Conservation (phyloP, 306 rosid genomes). For the Cyamopsis tetragonoloba region DNA sequence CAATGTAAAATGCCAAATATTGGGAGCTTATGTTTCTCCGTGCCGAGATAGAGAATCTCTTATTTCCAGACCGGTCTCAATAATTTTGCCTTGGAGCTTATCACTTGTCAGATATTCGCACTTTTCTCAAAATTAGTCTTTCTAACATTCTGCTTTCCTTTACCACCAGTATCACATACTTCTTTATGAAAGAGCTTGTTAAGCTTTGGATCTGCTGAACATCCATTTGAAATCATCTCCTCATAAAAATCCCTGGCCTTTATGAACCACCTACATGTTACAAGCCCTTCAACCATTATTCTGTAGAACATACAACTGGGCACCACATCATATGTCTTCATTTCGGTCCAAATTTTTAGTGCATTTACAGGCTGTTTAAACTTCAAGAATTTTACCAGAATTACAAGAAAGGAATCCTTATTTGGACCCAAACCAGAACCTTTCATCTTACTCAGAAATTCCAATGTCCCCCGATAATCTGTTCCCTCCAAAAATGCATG, state of each 20-base stretch:
- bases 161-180: constrained; percentile 11
- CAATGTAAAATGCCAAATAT: constrained; percentile 3
- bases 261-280: constrained; percentile 41
- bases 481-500: constrained; percentile 70
- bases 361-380: constrained; percentile 67
- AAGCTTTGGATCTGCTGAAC: constrained; percentile 60
- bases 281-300: constrained; percentile 66
- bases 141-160: constrained; percentile 28
- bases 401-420: constrained; percentile 50
- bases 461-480: constrained; percentile 58
- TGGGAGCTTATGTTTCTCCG: constrained; percentile 8
- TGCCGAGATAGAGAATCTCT: neutral
- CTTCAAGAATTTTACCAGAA: constrained; percentile 53
- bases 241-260: constrained; percentile 64
- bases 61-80: constrained; percentile 17
- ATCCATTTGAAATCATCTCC: constrained; percentile 61
- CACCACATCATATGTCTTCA: constrained; percentile 50
- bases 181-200: constrained; percentile 55
- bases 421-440: constrained; percentile 58
- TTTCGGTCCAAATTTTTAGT: constrained; percentile 58
- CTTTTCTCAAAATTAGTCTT: constrained; percentile 25
- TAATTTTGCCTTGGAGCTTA: constrained; percentile 25
- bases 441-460: constrained; percentile 61
- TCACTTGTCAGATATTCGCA: constrained; percentile 22
- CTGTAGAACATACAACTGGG: constrained; percentile 55